Base-by-base conservation (phyloP, 306 rosid species). In the Luffa acutangula region DNA sequence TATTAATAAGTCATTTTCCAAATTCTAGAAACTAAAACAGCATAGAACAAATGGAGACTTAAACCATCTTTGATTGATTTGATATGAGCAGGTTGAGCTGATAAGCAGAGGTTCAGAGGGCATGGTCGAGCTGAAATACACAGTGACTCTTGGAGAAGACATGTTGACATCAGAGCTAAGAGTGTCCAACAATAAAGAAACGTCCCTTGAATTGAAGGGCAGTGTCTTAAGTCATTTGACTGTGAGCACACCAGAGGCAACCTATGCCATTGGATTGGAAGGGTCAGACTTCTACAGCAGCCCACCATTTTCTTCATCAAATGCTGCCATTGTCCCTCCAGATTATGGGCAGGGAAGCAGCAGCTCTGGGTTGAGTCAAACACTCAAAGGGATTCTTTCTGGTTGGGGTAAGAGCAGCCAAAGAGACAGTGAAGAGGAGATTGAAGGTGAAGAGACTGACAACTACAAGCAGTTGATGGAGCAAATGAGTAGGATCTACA, bases 231-330 rank as follows among this genome's bases (percentile, higher is more conserved):
- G 84, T 80, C 97, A 94, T 87, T 78, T 94, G 81, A 92, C 94
- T 63, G 91, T 91, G 76, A 92, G 97, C 85, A 78, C 97, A 46
- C 93, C 98, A 9, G 97, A 91, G 67, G 97, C 98, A 72, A 92
- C 97, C 39, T 92, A 77, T 71, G 97, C 97, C 52, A 25, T 94
- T 45, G 98, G 97, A 72, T 72, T 92, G 74, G 95, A 89, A 84
- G 77, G 92, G 75, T 94, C 97, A 34, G 81, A 76, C 76, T 92
- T 91, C 85, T 77, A 78, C 43, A 80, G 66, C 57, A 70, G 54
- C 33, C 82, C 90, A 31, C 93, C 94, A 73, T 81, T 89, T 81
- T 79, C 81, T 81, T 79, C 81, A 66, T 85, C 97, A 41, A 80
- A 76, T 31, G 91, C 82, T 52, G 65, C 83, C 57, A 62, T 92